phyloP scores from a whole-genome alignment of 306 rosid genomes.

The Benincasa hispida region DNA sequence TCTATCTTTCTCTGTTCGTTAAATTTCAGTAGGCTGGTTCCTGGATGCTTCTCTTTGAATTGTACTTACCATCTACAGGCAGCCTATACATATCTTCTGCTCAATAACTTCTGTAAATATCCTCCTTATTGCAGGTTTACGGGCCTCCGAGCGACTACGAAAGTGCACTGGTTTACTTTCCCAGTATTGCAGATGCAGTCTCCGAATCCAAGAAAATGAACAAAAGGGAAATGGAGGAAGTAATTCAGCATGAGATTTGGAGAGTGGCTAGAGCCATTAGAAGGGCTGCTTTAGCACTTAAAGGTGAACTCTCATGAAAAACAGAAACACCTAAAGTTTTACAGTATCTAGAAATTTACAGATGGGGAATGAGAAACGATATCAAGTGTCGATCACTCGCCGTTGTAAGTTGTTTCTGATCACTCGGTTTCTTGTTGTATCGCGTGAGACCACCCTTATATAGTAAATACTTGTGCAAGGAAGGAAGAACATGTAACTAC shows the following conservation, averaged over 20 bases:
- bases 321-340: not conserved
- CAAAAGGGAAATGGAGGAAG: slow-evolving; percentile 23
- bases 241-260: slow-evolving; percentile 78
- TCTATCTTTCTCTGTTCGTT: not conserved
- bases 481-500: no score
- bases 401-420: not conserved
- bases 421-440: not conserved
- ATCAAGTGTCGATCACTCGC: not conserved
- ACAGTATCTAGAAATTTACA: not conserved
- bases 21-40: not conserved
- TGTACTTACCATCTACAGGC: not conserved
- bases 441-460: no score
- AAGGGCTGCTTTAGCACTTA: slow-evolving; percentile 60
- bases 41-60: not conserved
- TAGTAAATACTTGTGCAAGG: no score
- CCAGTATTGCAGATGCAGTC: slow-evolving; percentile 68
- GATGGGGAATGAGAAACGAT: not conserved
- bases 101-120: not conserved
- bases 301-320: slow-evolving; percentile 48
- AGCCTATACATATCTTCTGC: not conserved
- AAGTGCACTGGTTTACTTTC: slow-evolving; percentile 55
- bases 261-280: slow-evolving; percentile 72
- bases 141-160: slow-evolving; percentile 52
- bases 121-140: slow-evolving; percentile 30
- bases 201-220: slow-evolving; percentile 19